Percentiles rank a stretch among this genome's conserved stretches.
phyloP scores from a whole-genome alignment of 495 filamentous ascomycete species.

The Penicillium pancosmium region DNA sequence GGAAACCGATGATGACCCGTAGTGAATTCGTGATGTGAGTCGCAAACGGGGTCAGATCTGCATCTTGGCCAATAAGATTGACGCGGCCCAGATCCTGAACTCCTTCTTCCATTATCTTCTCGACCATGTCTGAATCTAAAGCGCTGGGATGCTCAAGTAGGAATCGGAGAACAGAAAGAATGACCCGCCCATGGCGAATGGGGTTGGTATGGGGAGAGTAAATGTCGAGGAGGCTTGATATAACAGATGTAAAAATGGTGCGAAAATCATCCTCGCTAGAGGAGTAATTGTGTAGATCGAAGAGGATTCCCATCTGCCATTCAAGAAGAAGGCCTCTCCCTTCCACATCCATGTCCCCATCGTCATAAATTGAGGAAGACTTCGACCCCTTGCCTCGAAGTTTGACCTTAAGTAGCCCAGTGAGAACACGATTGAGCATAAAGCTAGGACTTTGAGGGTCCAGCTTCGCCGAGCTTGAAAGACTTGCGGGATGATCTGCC shows the following conservation, averaged over 20 bases:
- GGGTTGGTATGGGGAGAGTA: slow-evolving; percentile 44
- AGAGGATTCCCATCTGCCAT: slow-evolving; percentile 53
- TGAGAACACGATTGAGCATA: slow-evolving; percentile 52
- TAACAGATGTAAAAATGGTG: slow-evolving; percentile 29
- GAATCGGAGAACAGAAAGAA: slow-evolving; percentile 46
- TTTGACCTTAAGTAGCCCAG: slow-evolving; percentile 47
- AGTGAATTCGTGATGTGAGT: slow-evolving; percentile 62
- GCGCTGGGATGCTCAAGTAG: slow-evolving; percentile 39
- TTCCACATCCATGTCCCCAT: slow-evolving; percentile 31
- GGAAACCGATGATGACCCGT: slow-evolving; percentile 56
- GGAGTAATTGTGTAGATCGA: slow-evolving; percentile 33
- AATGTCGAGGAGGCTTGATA: slow-evolving; percentile 42
- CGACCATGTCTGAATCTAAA: slow-evolving; percentile 31
- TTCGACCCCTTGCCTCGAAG: slow-evolving; percentile 35
- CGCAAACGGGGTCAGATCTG: slow-evolving; percentile 52
- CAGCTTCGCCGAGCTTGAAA: slow-evolving; percentile 29
- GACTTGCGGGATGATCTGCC: slow-evolving; percentile 30
- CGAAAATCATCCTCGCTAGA: slow-evolving; percentile 38
- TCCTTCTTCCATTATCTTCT: slow-evolving; percentile 41
- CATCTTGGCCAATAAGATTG: slow-evolving; percentile 52
- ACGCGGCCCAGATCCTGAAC: slow-evolving; percentile 31
- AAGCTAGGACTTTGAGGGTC: slow-evolving; percentile 43
- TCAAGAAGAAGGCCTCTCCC: slow-evolving; percentile 56
- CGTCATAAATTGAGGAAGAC: slow-evolving; percentile 44
- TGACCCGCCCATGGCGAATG: slow-evolving; percentile 48